Percentiles rank a stretch among this genome's conserved stretches.
These are phyloP conservation scores for Leishmania guyanensis DNA, from an alignment of 208 protist species.

Conservation along the genomic window DNA sequence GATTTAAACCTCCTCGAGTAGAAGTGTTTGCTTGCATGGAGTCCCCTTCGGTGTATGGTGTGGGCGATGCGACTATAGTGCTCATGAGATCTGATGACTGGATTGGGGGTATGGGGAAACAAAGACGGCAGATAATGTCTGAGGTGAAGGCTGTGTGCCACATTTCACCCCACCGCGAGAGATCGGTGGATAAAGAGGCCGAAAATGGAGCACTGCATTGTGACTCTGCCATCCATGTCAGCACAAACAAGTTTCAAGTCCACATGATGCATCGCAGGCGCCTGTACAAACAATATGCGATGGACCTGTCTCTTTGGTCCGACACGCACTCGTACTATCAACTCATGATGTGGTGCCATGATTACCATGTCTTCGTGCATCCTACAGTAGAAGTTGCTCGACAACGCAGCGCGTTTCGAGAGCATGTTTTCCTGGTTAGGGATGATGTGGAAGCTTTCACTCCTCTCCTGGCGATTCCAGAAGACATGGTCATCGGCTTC, in stretches of 20 bases:
- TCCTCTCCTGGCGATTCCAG: constrained; percentile 83
- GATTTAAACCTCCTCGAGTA: no score
- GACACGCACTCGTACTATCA: constrained; percentile 81
- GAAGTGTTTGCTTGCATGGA: constrained; percentile 8
- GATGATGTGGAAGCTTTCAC: constrained; percentile 57
- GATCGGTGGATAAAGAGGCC: not conserved
- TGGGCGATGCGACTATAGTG: not conserved
- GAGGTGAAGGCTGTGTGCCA: constrained; percentile 3
- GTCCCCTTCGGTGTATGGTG: constrained; percentile 8
- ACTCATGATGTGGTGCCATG: constrained; percentile 91
- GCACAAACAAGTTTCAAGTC: constrained; percentile 12
- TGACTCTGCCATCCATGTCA: not conserved
- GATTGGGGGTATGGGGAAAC: not conserved
- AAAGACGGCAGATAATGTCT: not conserved
- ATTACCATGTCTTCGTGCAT: constrained; percentile 80
- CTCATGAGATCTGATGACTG: constrained; percentile 6
- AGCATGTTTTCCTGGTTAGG: constrained; percentile 74
- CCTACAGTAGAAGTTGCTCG: constrained; percentile 51
- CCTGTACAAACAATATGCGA: constrained; percentile 61
- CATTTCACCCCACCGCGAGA: not conserved
- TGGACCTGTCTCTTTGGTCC: constrained; percentile 58
- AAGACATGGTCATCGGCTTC: constrained; percentile 79
- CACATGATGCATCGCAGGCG: constrained; percentile 61
- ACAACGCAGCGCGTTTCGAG: constrained; percentile 55
- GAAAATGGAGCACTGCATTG: not conserved